Conservation (phyloP, 768 basidiomycete genomes). For the Pleurotus tuoliensis region DNA sequence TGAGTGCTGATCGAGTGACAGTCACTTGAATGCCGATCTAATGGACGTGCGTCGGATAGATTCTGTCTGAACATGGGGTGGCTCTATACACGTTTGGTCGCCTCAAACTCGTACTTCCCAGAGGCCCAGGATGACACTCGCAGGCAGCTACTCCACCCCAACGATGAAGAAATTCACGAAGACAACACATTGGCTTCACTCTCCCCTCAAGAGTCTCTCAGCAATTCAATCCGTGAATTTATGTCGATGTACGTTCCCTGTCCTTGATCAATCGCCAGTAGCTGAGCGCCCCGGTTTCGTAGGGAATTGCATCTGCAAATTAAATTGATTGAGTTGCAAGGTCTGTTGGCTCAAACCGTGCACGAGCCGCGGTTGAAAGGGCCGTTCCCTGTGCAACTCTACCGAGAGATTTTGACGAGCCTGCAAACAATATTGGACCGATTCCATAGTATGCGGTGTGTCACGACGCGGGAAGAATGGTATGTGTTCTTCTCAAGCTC, state of each 20-base stretch:
- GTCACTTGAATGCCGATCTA: not conserved
- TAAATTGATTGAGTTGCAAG: conserved; percentile 82
- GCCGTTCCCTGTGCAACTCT: conserved; percentile 84
- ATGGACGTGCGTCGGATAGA: conserved; percentile 32
- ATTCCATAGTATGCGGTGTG: conserved; percentile 94
- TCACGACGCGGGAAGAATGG: conserved; percentile 97
- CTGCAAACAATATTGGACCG: conserved; percentile 83
- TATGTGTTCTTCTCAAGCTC: conserved; percentile 25
- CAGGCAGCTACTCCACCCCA: conserved; percentile 9
- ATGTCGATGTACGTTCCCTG: conserved; percentile 76
- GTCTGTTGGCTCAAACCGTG: conserved; percentile 81
- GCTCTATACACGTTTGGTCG: conserved; percentile 90
- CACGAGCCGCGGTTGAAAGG: conserved; percentile 96
- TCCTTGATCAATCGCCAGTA: no score
- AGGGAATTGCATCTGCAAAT: conserved; percentile 97
- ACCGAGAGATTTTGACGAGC: conserved; percentile 78
- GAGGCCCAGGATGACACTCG: conserved; percentile 29
- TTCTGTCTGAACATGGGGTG: conserved; percentile 93
- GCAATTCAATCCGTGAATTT: conserved; percentile 74
- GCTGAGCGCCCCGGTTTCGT: not conserved
- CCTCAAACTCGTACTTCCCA: conserved; percentile 74
- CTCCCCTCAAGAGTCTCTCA: conserved; percentile 36
- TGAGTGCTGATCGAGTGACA: conserved; percentile 23
- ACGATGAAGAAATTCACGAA: conserved; percentile 17
- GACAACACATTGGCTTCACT: conserved; percentile 22